Conservation (phyloP, 2,329 filamentous ascomycete genomes). For the Aspergillus tanneri region DNA sequence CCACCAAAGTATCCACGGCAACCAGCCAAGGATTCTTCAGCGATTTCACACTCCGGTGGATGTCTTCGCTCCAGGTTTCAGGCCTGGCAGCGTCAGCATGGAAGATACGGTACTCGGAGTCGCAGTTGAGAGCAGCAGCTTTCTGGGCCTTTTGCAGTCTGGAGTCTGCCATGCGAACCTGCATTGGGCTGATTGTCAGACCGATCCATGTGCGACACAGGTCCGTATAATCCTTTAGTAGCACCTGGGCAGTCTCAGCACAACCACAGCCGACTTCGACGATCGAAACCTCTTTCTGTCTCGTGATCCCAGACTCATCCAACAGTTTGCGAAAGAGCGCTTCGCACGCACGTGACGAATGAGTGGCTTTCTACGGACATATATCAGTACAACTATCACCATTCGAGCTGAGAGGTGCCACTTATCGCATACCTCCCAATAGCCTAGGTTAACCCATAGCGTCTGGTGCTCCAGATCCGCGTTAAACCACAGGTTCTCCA, state of each 20-base stretch:
- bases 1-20: not conserved
- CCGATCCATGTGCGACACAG: not conserved
- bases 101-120: not conserved
- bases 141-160: not conserved
- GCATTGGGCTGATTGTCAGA: not conserved
- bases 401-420: not conserved
- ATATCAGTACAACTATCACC: not conserved
- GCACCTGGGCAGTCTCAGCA: not conserved
- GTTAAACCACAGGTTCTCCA: conserved; percentile 1
- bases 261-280: not conserved
- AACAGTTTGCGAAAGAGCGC: not conserved
- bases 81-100: not conserved
- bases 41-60: not conserved
- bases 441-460: not conserved
- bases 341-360: not conserved
- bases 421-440: not conserved
- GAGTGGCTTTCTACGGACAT: not conserved
- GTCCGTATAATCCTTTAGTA: not conserved
- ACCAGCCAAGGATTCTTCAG: not conserved
- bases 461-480: not conserved
- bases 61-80: not conserved
- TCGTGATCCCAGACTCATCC: not conserved
- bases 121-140: not conserved
- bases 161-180: not conserved
- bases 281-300: not conserved